phyloP scores from a whole-genome alignment of 306 rosid genomes.

The Canavalia gladiata region DNA sequence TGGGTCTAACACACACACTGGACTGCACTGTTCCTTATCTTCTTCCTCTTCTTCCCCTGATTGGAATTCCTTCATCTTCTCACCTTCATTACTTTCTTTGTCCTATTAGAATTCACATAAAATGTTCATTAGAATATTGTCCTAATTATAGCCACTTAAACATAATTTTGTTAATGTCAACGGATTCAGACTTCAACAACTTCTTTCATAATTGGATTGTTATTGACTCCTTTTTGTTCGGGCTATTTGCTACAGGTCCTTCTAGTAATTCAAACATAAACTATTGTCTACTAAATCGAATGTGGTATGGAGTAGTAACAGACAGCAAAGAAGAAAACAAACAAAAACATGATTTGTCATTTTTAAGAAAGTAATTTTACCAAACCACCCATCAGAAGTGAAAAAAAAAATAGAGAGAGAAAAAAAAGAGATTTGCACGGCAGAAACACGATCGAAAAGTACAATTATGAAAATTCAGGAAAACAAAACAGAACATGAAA shows the following conservation, averaged over 20 bases:
- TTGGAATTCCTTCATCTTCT: constrained; percentile 51
- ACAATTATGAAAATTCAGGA: constrained; percentile 47
- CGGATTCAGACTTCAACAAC: too few species aligned
- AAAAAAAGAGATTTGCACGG: constrained; percentile 51
- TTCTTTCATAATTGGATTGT: too few species aligned
- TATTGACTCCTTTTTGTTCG: constrained; percentile 41
- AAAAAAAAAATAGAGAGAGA: not conserved
- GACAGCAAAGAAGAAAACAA: constrained; percentile 46
- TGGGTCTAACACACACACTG: constrained; percentile 95
- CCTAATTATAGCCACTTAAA: too few species aligned
- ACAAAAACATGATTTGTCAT: constrained; percentile 42
- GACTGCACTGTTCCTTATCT: constrained; percentile 95
- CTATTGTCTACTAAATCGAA: constrained; percentile 26
- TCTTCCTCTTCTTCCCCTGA: constrained; percentile 76
- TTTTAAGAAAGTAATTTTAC: constrained; percentile 11
- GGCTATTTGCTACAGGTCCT: not conserved
- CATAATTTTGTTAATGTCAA: not conserved
- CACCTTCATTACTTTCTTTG: constrained; percentile 50
- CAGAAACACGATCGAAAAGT: constrained; percentile 52
- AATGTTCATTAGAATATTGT: constrained; percentile 6
- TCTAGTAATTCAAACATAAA: constrained; percentile 33
- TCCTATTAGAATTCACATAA: constrained; percentile 54
- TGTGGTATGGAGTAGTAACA: constrained; percentile 44
- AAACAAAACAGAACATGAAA: constrained; percentile 29
- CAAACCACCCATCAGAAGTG: constrained; percentile 16